Base-by-base conservation (phyloP, 2,329 filamentous ascomycete species). In the Neospermospora avenae region DNA sequence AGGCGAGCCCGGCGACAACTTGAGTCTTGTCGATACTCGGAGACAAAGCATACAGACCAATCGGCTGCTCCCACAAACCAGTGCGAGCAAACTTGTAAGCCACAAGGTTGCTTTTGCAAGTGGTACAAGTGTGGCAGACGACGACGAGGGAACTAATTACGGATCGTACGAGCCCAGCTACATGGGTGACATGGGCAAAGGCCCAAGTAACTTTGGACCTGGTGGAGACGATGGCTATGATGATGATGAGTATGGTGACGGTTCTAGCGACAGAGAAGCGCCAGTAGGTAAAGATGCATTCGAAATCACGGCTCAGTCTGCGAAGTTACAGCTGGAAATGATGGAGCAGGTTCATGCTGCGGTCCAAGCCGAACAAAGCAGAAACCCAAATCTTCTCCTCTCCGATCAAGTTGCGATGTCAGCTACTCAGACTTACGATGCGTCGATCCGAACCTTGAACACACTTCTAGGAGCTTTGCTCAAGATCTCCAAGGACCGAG, bases 221-320 rank as follows among this genome's bases (percentile, higher is more conserved):
- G 18, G 25, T 20, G 55, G 22, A 52, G 86, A 82, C 20, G 86
- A 88, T 28, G 86, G 88, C 20, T 81, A 83, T 25, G 84, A 88
- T 20, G 84, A 87, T 20, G 90, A 96, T 52, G 90, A 93, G 25
- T 89, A 90, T 61, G 86, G 85, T 45, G 91, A 96, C 68, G 90
- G 91, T 64, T 88, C 84, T 37, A 96, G 91, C 69, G 88, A 88
- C 56, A 87, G 84, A 60, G 90, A 96, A 64, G 85, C 84, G 8
- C 84, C 88, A 1, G 85, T 86, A 35, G 93, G 85, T 70, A 96
- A 96, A 71, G 95, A 99, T 73, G 93, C 95, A 1, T 93, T 98
- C 75, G 93, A 93, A 73, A 98, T 99, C 70, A 97, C 93, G 3
- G 95, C 95, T 0, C 93, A 98, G 73, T 98, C 95, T 14, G 92